phyloP scores from a whole-genome alignment of 257 asterid species.

The Solanum boliviense region DNA sequence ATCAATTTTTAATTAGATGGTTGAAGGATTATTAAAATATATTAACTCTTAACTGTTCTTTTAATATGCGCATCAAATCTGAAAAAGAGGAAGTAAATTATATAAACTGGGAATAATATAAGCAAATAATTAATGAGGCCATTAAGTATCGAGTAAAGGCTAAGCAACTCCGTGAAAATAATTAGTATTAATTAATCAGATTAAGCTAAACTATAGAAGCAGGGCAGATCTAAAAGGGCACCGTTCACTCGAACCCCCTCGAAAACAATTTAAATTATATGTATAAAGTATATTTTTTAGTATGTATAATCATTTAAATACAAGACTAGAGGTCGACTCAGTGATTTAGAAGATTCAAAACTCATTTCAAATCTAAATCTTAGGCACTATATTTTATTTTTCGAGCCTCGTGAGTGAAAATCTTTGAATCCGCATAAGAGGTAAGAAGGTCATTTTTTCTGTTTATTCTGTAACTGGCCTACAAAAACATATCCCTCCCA shows the following conservation, averaged over 20 bases:
- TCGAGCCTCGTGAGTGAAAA: neutral
- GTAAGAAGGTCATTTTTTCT: neutral
- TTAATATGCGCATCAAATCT: neutral
- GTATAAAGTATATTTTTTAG: neutral
- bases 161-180: neutral
- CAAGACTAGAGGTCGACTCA: neutral
- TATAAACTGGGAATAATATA: neutral
- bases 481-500: neutral
- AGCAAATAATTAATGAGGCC: neutral
- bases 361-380: too few species aligned
- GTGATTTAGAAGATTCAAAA: too few species aligned
- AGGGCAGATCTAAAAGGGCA: neutral
- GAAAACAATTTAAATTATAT: too few species aligned
- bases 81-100: neutral
- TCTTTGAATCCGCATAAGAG: too few species aligned
- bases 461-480: neutral
- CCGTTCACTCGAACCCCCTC: neutral
- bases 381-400: neutral
- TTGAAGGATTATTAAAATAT: neutral
- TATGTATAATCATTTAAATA: too few species aligned
- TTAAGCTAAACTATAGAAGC: neutral
- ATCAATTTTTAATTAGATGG: neutral
- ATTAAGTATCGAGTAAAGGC: neutral
- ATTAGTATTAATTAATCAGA: neutral
- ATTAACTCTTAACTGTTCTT: neutral